These are phyloP conservation scores for Trypanosoma mega DNA, from an alignment of 208 protist species.

Conservation along the genomic window DNA sequence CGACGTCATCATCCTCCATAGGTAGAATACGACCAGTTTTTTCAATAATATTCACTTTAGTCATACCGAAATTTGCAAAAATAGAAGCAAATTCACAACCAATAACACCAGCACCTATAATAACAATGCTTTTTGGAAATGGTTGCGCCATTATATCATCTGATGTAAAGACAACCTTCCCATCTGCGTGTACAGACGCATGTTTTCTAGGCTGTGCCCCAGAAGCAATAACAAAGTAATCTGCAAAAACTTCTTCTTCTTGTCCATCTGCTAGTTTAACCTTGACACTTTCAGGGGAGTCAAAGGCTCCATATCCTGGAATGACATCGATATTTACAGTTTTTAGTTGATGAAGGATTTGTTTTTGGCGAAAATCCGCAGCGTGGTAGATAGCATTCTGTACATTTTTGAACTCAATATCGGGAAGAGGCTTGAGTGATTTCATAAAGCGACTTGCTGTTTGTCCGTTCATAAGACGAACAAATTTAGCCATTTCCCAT, in stretches of 20 bases:
- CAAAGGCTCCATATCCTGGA: slow-evolving; percentile 48
- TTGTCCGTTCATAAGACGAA: slow-evolving; percentile 44
- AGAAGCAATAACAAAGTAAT: slow-evolving; percentile 89
- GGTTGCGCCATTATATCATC: slow-evolving; percentile 88
- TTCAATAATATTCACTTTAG: slow-evolving; percentile 87
- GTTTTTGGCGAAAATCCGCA: slow-evolving; percentile 62
- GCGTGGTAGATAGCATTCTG: slow-evolving; percentile 51
- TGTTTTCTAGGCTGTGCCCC: slow-evolving; percentile 80
- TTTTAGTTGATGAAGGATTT: slow-evolving; percentile 65
- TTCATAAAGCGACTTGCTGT: slow-evolving; percentile 62
- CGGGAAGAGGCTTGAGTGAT: slow-evolving; percentile 39
- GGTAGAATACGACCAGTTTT: slow-evolving; percentile 82
- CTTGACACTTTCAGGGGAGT: slow-evolving; percentile 41
- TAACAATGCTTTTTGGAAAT: slow-evolving; percentile 87
- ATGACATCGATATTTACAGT: slow-evolving; percentile 51
- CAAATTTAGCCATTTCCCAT: slow-evolving; percentile 91
- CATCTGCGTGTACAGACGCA: slow-evolving; percentile 65
- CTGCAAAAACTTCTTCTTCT: slow-evolving; percentile 54
- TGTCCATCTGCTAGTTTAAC: slow-evolving; percentile 39
- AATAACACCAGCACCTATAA: slow-evolving; percentile 92
- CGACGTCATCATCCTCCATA: slow-evolving; percentile 89
- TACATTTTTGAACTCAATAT: slow-evolving; percentile 59
- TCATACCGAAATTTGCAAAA: slow-evolving; percentile 88
- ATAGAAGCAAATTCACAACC: slow-evolving; percentile 92
- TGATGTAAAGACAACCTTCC: slow-evolving; percentile 82